phyloP scores from a whole-genome alignment of 2,329 filamentous ascomycete genomes.

The Fusarium sp. region DNA sequence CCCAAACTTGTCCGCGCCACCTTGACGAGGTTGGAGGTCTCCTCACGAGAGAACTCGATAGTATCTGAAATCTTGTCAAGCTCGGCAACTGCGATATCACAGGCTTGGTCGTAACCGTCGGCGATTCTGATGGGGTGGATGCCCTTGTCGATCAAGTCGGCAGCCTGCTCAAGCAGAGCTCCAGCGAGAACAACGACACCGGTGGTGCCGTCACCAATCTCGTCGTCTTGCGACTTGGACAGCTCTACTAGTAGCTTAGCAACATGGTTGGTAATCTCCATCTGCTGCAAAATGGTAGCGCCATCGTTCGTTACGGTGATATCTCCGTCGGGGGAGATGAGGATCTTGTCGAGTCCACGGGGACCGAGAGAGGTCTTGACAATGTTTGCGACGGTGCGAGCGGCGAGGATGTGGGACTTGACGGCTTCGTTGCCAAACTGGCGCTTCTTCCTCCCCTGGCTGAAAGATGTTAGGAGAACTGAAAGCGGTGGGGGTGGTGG shows the following conservation, averaged over 20 bases:
- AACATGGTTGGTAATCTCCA: constrained; percentile 99
- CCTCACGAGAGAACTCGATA: constrained; percentile 81
- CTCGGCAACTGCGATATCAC: constrained; percentile 93
- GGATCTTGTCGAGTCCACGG: constrained; percentile 96
- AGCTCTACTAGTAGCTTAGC: constrained; percentile 96
- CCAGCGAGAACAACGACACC: constrained; percentile 96
- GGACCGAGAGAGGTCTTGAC: constrained; percentile 97
- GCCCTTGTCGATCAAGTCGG: constrained; percentile 98
- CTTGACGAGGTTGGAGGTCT: constrained; percentile 88
- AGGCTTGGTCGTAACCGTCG: constrained; percentile 96
- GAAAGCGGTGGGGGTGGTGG: constrained; percentile 4
- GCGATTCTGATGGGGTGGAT: constrained; percentile 99
- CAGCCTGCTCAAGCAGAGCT: constrained; percentile 93
- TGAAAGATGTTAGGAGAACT: constrained; percentile 51
- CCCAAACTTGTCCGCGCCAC: constrained; percentile 95
- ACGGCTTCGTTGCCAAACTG: constrained; percentile 96
- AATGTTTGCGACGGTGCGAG: constrained; percentile 94
- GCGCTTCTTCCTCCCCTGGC: constrained; percentile 97
- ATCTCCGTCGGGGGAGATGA: constrained; percentile 97
- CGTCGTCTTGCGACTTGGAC: constrained; percentile 97
- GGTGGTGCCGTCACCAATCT: constrained; percentile 98
- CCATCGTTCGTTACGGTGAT: constrained; percentile 99
- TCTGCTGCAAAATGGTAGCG: constrained; percentile 95
- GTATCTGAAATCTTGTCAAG: constrained; percentile 92
- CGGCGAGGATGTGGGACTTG: constrained; percentile 97